Percentiles rank a stretch among this genome's conserved stretches.
These are phyloP conservation scores for Oryza glaberrima DNA, from an alignment of 176 grass and related monocot species.

Conservation along the genomic window DNA sequence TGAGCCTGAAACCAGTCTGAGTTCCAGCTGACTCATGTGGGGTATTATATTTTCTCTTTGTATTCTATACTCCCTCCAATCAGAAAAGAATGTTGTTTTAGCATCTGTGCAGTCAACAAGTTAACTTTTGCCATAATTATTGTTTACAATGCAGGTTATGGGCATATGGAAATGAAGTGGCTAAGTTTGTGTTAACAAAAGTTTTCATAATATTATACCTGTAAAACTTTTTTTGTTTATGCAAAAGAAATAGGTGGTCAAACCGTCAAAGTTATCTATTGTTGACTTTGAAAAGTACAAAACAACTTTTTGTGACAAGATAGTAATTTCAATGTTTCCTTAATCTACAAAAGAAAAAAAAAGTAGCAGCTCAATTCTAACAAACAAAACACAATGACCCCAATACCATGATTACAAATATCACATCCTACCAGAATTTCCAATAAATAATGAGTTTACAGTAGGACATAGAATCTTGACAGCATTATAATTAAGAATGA, in stretches of 20 bases:
- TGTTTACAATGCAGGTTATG: no score
- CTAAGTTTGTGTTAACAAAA: no score
- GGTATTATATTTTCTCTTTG: background rate
- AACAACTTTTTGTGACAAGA: background rate
- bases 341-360: conserved; percentile 14
- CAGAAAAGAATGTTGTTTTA: background rate
- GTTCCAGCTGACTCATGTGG: background rate
- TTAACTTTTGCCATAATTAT: no score
- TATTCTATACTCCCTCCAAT: background rate
- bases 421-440: background rate
- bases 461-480: conserved; percentile 8
- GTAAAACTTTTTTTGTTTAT: no score
- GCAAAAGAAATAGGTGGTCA: no score
- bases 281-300: background rate
- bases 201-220: no score
- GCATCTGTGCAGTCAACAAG: no score
- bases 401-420: background rate
- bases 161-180: background rate
- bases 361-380: background rate
- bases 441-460: background rate
- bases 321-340: background rate
- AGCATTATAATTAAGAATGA: background rate
- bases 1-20: conserved; percentile 2
- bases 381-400: conserved; percentile 3
- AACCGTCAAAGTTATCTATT: background rate